Base-by-base conservation (phyloP, 768 basidiomycete species). In the Lactarius deliciosus region DNA sequence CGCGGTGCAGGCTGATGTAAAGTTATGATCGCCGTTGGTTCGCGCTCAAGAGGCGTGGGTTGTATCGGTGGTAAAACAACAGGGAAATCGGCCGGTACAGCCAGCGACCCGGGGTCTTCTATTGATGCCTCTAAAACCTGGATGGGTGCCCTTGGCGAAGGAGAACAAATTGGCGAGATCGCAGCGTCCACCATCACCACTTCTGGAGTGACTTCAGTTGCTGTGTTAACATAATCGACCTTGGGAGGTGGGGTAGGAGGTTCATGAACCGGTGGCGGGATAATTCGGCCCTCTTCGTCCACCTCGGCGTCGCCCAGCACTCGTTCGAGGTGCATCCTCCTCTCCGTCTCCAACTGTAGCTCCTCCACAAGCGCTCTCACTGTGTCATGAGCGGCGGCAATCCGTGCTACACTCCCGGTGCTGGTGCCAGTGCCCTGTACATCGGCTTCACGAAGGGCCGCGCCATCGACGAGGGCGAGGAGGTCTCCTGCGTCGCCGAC, bases 351-450 rank as follows among this genome's bases (percentile, higher is more conserved):
- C 8, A 72, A 70, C 67, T 86, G 79, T 53, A 92, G 73, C 72
- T 92, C 89, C 54, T 77, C 76, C 45, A 80, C 76, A n/a, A 92
- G 75, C 2, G 79, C 75, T 34, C 81, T 78, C 10, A 88, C 80
- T 0, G 85, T 79, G 11, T 78, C 76, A 66, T 84, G 78, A 1
- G 84, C 83, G 0, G 82, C 76, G 11, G 83, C 61, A 18, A 88
- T 75, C 34, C 88, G 78, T 2, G 83, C 87, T 41, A 86, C 69
- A 1, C 83, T 79, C 2, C 85, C 88, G 0, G 81, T 77, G 1
- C 78, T 53, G 32, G 47, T 56, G 9, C 40, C 7, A 40, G 36
- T 7, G 71, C 73, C 2, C 75, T 71, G 72, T 47, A 79, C 70
- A 11, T 81, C 72, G 22, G 65, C 72, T 47, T 78, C 77, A 10